A percentile compares a stretch with the other conserved stretches of the same genome.
Evolutionary conservation across 2,329 filamentous ascomycete species (phyloP).

Genomic region (Curvularia verruculosa): DNA sequence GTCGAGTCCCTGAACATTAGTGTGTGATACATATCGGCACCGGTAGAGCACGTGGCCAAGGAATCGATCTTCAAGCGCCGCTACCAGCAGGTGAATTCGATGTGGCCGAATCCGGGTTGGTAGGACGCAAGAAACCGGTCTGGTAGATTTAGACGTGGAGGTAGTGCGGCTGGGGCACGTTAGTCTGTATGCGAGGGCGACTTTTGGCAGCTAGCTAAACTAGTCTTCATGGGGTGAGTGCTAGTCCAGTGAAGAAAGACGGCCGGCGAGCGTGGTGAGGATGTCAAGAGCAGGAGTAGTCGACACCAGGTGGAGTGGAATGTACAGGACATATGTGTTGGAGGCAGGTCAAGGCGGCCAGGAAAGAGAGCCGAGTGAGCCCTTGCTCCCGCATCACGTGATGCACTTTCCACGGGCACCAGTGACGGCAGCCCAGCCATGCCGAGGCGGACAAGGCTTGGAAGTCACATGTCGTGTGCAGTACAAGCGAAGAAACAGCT

Average conservation of each 20-base stretch:
- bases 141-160: background rate
- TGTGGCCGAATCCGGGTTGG: background rate
- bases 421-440: constrained; percentile 1
- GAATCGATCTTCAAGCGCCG: background rate
- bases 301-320: too few relatives aligned
- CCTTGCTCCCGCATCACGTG: background rate
- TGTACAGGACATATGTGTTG: background rate
- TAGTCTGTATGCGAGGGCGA: background rate
- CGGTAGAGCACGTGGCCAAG: background rate
- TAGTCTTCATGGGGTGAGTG: background rate
- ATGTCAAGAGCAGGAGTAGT: background rate
- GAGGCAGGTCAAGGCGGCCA: background rate
- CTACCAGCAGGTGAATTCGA: background rate
- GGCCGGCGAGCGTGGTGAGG: background rate
- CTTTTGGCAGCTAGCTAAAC: background rate
- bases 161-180: background rate
- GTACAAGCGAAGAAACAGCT: background rate
- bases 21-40: background rate
- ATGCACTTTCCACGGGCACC: background rate
- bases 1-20: background rate
- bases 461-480: background rate
- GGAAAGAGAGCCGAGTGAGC: background rate
- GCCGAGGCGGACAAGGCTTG: background rate
- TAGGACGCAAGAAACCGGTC: background rate
- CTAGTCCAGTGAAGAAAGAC: background rate